Evolutionary conservation across 192 early-diverging fungal genomes (phyloP).

Genomic region (Podila epigama): DNA sequence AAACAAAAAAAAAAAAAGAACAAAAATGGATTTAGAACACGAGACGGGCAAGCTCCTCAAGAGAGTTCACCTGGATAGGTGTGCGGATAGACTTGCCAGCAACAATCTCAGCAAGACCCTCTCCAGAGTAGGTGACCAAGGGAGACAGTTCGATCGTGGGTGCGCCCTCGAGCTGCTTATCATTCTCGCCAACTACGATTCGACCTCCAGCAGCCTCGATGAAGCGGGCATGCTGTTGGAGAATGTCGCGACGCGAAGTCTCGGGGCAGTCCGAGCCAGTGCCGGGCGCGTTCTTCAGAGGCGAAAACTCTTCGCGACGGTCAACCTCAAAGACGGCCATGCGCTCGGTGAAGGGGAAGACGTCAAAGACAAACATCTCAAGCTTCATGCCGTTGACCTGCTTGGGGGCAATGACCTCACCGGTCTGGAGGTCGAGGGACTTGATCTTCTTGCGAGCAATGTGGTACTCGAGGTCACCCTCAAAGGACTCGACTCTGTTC

Average conservation of each 20-base stretch:
- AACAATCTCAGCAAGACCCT: conserved; percentile 81
- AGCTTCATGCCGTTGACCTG: conserved; percentile 97
- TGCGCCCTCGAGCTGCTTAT: conserved; percentile 49
- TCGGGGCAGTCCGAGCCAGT: conserved; percentile 89
- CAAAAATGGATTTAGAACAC: conserved; percentile 16
- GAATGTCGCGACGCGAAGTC: conserved; percentile 89
- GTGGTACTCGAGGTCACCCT: conserved; percentile 91
- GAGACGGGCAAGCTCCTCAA: conserved; percentile 26
- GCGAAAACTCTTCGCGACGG: conserved; percentile 95
- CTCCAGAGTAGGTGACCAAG: conserved; percentile 91
- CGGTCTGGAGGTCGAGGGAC: conserved; percentile 80
- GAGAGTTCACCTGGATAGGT: conserved; percentile 47
- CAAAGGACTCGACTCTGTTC: conserved; percentile 83
- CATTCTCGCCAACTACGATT: conserved; percentile 60
- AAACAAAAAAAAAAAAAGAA: neutral
- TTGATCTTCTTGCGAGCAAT: conserved; percentile 99
- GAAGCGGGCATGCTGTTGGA: conserved; percentile 88
- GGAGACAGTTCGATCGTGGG: conserved; percentile 86
- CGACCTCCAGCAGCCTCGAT: conserved; percentile 85
- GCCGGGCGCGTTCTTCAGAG: conserved; percentile 97
- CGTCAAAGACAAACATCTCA: conserved; percentile 99
- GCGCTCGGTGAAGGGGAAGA: conserved; percentile 88
- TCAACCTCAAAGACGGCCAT: conserved; percentile 94
- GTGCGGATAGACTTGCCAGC: conserved; percentile 72
- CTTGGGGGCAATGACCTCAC: conserved; percentile 72